These are phyloP conservation scores for Hymenoscyphus scutula DNA, from an alignment of 2,329 filamentous ascomycete species.

Conservation along the genomic window DNA sequence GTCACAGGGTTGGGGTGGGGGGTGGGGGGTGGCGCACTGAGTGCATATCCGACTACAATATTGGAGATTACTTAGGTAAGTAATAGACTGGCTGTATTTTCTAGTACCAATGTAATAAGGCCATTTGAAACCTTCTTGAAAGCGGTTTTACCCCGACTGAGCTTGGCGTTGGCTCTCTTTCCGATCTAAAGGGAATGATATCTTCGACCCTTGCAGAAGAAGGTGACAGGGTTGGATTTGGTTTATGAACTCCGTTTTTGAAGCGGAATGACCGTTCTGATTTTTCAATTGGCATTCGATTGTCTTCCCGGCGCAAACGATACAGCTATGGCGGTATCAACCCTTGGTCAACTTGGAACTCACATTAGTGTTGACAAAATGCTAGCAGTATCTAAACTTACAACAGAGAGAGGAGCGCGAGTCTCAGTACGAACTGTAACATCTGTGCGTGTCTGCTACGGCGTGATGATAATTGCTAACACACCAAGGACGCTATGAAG, in stretches of 20 bases:
- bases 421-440: conserved; percentile 13
- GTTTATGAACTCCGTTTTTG: not conserved
- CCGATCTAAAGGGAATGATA: not conserved
- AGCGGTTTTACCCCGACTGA: not conserved
- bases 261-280: not conserved
- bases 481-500: too few relatives aligned
- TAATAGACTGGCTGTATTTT: not conserved
- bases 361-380: not conserved
- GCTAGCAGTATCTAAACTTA: conserved; percentile 6
- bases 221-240: conserved; percentile 1
- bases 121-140: not conserved
- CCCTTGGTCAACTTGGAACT: not conserved
- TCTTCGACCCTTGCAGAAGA: too few relatives aligned
- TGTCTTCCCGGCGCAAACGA: conserved; percentile 9
- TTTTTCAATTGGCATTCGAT: not conserved
- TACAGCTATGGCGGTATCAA: not conserved
- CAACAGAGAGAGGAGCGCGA: conserved; percentile 2
- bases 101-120: not conserved
- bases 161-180: not conserved
- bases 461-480: too few relatives aligned
- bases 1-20: not conserved
- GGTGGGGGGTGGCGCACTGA: conserved; percentile 2
- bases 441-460: conserved; percentile 4
- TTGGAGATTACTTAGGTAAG: conserved; percentile 14
- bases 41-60: conserved; percentile 2